phyloP scores from a whole-genome alignment of 768 basidiomycete species.

The Albatrellus ellisii region DNA sequence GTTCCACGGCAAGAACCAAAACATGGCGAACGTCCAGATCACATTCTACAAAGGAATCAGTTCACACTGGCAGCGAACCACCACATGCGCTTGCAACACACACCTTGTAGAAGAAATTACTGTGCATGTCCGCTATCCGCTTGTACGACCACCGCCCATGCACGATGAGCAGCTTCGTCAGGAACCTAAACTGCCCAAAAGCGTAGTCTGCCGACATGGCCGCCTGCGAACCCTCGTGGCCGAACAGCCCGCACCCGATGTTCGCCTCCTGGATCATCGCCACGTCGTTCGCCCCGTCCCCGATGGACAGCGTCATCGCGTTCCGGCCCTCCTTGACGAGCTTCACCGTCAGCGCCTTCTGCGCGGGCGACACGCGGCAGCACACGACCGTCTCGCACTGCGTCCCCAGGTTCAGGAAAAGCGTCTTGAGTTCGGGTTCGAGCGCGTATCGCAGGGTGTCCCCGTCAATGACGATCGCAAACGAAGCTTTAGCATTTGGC shows the following conservation, averaged over 20 bases:
- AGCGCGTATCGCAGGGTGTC: slow-evolving; percentile 82
- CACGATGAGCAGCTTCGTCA: slow-evolving; percentile 83
- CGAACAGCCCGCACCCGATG: slow-evolving; percentile 87
- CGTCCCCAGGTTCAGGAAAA: slow-evolving; percentile 87
- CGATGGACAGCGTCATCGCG: slow-evolving; percentile 94
- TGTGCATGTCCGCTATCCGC: slow-evolving; percentile 92
- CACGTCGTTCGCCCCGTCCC: slow-evolving; percentile 96
- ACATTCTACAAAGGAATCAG: slow-evolving; percentile 73
- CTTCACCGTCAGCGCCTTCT: slow-evolving; percentile 95
- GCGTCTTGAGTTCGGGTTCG: slow-evolving; percentile 56
- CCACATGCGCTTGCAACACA: slow-evolving; percentile 12
- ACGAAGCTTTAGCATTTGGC: slow-evolving; percentile 51
- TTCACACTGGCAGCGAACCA: slow-evolving; percentile 6
- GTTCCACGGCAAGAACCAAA: slow-evolving; percentile 90
- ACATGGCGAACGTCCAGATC: slow-evolving; percentile 87
- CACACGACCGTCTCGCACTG: slow-evolving; percentile 98
- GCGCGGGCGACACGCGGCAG: slow-evolving; percentile 93
- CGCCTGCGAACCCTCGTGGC: slow-evolving; percentile 93
- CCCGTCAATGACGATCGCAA: slow-evolving; percentile 94
- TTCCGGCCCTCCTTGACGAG: slow-evolving; percentile 91
- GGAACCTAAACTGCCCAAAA: slow-evolving; percentile 91
- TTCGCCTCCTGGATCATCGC: slow-evolving; percentile 99
- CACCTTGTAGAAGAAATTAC: slow-evolving; percentile 98
- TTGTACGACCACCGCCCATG: slow-evolving; percentile 98
- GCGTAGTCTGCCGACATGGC: slow-evolving; percentile 99